Conservation (phyloP, 352 stramenopile genomes). For the Pythium biforme region DNA sequence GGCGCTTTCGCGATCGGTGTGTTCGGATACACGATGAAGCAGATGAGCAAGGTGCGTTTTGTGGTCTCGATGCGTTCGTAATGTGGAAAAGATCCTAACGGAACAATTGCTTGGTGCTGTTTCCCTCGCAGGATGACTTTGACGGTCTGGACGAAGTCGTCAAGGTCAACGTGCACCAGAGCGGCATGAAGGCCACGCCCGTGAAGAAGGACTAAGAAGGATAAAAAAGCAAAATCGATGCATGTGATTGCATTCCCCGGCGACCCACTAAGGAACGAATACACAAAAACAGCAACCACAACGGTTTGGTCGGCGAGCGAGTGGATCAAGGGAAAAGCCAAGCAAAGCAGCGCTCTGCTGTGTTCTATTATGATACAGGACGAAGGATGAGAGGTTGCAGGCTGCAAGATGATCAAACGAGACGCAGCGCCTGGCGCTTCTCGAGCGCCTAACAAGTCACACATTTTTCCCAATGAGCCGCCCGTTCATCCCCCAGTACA, state of each 20-base stretch:
- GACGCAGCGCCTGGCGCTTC: constrained; percentile 16
- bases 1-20: constrained; percentile 60
- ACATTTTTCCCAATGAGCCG: background rate
- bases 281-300: too few relatives aligned
- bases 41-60: constrained; percentile 74
- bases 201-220: constrained; percentile 48
- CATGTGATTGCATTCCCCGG: too few relatives aligned
- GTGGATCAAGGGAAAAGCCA: background rate
- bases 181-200: constrained; percentile 65
- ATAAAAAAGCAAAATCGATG: background rate
- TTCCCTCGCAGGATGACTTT: constrained; percentile 67
- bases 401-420: too few relatives aligned
- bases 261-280: background rate
- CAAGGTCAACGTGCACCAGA: constrained; percentile 81
- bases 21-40: constrained; percentile 75
- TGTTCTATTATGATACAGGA: constrained; percentile 6
- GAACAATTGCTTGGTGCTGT: background rate
- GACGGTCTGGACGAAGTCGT: constrained; percentile 70
- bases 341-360: background rate
- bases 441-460: constrained; percentile 13
- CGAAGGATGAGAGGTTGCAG: background rate
- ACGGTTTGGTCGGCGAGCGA: too few relatives aligned
- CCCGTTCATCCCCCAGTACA: too few relatives aligned
- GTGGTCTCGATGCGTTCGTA: background rate
- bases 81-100: background rate